These are phyloP conservation scores for Porodaedalea pini DNA, from an alignment of 1,284 basidiomycete species.

Conservation along the genomic window DNA sequence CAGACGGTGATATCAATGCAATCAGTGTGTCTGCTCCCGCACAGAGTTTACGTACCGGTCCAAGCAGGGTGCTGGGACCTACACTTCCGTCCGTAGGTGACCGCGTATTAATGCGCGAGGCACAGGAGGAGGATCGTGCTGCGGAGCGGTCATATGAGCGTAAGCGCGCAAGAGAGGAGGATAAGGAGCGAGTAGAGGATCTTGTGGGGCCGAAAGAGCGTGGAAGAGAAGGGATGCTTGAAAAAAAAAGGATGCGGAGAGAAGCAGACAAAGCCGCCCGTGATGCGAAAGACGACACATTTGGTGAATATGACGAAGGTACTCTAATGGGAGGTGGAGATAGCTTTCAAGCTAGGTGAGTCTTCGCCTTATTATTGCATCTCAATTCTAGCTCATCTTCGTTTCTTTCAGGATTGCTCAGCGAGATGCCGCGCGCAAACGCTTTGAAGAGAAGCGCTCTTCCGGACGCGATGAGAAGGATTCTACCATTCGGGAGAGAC, in stretches of 20 bases:
- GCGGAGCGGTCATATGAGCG: slow-evolving; percentile 54
- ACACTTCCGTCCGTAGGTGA: slow-evolving; percentile 64
- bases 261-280: slow-evolving; percentile 63
- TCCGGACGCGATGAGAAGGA: slow-evolving; percentile 44
- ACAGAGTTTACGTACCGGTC: slow-evolving; percentile 24
- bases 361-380: slow-evolving; percentile 9
- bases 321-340: slow-evolving; percentile 68
- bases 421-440: slow-evolving; percentile 59
- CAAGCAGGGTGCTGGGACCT: slow-evolving; percentile 55
- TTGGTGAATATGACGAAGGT: slow-evolving; percentile 59
- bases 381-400: not conserved
- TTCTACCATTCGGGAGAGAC: slow-evolving; percentile 48
- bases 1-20: slow-evolving; percentile 7
- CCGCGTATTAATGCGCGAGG: slow-evolving; percentile 59
- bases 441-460: slow-evolving; percentile 49
- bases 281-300: slow-evolving; percentile 67
- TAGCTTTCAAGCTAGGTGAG: slow-evolving; percentile 67
- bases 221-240: slow-evolving; percentile 68
- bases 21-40: slow-evolving; percentile 17
- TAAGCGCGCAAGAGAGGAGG: slow-evolving; percentile 61
- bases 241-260: slow-evolving; percentile 66
- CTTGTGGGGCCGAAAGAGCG: slow-evolving; percentile 69
- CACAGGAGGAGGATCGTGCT: slow-evolving; percentile 43
- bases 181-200: slow-evolving; percentile 67
- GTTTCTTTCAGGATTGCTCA: slow-evolving; percentile 50